phyloP scores from a whole-genome alignment of 176 grass and related monocot genomes.

The Phyllostachys edulis region DNA sequence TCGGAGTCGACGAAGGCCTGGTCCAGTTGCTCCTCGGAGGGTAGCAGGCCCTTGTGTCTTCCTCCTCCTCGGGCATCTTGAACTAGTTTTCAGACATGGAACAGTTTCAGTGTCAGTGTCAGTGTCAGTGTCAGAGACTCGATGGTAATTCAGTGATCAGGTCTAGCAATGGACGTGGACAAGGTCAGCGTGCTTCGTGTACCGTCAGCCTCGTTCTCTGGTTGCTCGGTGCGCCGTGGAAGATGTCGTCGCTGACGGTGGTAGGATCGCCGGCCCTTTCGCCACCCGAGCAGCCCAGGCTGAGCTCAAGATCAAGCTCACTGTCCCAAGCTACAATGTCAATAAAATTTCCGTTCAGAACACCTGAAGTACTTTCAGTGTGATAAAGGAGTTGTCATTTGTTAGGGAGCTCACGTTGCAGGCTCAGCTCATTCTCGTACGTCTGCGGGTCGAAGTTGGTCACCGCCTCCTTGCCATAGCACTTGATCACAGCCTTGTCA shows the following conservation, averaged over 20 bases:
- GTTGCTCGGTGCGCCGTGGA: neutral
- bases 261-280: constrained; percentile 16
- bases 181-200: neutral
- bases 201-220: constrained; percentile 36
- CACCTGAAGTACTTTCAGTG: too few species aligned
- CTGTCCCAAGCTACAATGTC: constrained; percentile 31
- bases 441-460: constrained; percentile 49
- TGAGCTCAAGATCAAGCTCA: constrained; percentile 59
- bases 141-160: neutral
- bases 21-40: constrained; percentile 5
- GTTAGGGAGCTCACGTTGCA: constrained; percentile 33
- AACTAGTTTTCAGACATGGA: constrained; percentile 15
- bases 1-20: neutral
- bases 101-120: constrained; percentile 5
- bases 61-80: constrained; percentile 36
- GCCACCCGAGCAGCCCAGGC: constrained; percentile 45
- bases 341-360: neutral
- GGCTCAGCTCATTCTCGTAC: constrained; percentile 19
- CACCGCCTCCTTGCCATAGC: constrained; percentile 47
- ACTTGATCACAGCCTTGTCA: constrained; percentile 62
- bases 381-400: neutral
- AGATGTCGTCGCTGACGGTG: neutral
- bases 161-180: neutral
- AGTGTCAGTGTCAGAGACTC: neutral
- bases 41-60: neutral